Conservation (phyloP, 2,329 filamentous ascomycete species). For the Elsinoe australis region DNA sequence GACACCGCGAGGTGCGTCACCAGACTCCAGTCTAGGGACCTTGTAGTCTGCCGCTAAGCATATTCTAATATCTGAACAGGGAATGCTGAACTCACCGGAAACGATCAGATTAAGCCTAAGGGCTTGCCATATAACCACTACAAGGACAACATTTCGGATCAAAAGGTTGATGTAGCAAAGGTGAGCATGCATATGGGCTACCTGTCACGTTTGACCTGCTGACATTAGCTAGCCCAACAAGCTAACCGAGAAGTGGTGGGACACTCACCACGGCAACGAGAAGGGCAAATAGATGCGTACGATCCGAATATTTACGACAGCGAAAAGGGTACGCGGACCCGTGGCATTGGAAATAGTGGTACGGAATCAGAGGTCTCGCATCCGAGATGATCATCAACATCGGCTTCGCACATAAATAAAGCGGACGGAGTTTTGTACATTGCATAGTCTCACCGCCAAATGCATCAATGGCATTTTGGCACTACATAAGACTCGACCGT, state of each 20-base stretch:
- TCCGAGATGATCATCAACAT: not conserved
- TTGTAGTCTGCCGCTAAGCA: not conserved
- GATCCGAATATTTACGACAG: not conserved
- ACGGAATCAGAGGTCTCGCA: no score
- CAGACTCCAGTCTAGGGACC: conserved; percentile 1
- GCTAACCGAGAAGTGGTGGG: conserved; percentile 27
- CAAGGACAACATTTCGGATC: conserved; percentile 27
- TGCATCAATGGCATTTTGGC: not conserved
- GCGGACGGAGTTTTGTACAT: no score
- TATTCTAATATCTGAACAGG: conserved; percentile 21
- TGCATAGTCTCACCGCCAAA: no score
- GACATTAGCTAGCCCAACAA: conserved; percentile 20
- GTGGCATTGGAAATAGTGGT: no score
- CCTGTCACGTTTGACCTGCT: no score
- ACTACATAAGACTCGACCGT: conserved; percentile 81
- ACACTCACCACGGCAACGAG: conserved; percentile 29
- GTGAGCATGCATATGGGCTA: no score
- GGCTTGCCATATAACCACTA: conserved; percentile 29
- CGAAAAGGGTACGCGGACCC: conserved; percentile 4
- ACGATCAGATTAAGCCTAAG: conserved; percentile 25
- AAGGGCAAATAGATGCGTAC: conserved; percentile 28
- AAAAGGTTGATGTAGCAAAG: conserved; percentile 26
- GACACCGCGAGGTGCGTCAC: conserved; percentile 28
- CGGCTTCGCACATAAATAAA: not conserved
- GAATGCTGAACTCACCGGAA: conserved; percentile 23